These are phyloP conservation scores for Pseudevernia furfuracea DNA, from an alignment of 495 filamentous ascomycete species.

Conservation along the genomic window DNA sequence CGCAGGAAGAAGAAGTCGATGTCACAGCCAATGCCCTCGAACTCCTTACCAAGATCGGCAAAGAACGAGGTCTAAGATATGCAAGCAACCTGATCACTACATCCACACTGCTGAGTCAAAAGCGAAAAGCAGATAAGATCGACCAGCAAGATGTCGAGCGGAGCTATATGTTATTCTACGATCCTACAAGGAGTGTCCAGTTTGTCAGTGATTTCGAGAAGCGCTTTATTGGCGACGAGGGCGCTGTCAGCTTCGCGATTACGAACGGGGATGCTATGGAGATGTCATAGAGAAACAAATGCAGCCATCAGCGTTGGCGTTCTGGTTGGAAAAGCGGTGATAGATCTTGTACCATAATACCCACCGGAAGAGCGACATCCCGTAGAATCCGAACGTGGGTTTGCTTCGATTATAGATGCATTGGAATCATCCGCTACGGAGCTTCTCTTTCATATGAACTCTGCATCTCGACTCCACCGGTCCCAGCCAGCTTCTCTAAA, in stretches of 20 bases:
- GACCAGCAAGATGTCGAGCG: conserved; percentile 82
- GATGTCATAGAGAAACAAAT: conserved; percentile 39
- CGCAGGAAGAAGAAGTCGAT: conserved; percentile 93
- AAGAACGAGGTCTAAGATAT: conserved; percentile 87
- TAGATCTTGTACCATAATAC: conserved; percentile 23
- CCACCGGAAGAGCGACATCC: not conserved
- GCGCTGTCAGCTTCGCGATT: conserved; percentile 61
- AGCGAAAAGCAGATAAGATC: conserved; percentile 71
- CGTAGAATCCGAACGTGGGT: not conserved
- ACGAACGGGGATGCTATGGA: conserved; percentile 80
- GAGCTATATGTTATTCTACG: conserved; percentile 89
- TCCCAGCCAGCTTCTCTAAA: conserved; percentile 50
- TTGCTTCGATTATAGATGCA: not conserved
- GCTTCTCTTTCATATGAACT: conserved; percentile 48
- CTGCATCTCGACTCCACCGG: conserved; percentile 54
- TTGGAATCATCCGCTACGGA: not conserved
- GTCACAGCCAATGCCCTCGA: conserved; percentile 80
- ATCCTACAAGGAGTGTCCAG: conserved; percentile 75
- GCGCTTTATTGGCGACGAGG: conserved; percentile 82
- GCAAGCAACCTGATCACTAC: conserved; percentile 95
- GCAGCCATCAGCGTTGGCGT: conserved; percentile 19
- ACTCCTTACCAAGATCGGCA: conserved; percentile 87
- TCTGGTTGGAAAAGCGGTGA: conserved; percentile 8
- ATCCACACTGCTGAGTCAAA: conserved; percentile 69
- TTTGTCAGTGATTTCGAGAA: conserved; percentile 88